These are phyloP conservation scores for Ganoderma boninense DNA, from an alignment of 1,284 basidiomycete genomes.

Conservation along the genomic window DNA sequence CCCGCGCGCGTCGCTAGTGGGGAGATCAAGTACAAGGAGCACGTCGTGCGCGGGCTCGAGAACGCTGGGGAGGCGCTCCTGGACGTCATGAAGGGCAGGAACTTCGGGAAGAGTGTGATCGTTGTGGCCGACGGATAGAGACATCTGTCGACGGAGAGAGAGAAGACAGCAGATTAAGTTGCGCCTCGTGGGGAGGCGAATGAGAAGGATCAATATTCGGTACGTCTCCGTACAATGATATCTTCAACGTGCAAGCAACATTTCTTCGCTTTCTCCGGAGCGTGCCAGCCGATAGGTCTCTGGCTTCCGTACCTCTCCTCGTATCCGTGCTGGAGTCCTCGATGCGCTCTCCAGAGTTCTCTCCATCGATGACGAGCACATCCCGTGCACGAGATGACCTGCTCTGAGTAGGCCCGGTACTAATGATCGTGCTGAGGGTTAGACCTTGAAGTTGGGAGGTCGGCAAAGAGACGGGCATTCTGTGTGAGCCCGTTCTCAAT, in stretches of 20 bases:
- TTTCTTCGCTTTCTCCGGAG: not conserved
- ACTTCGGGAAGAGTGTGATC: conserved; percentile 65
- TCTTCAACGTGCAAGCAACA: not conserved
- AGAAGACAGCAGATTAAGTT: not conserved
- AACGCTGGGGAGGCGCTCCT: conserved; percentile 58
- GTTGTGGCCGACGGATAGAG: conserved; percentile 51
- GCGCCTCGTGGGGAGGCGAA: not conserved
- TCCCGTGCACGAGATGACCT: not conserved
- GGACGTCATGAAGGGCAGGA: conserved; percentile 62
- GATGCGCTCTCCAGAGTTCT: not conserved
- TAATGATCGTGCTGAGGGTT: not conserved
- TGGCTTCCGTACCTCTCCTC: not conserved
- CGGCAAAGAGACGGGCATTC: not conserved
- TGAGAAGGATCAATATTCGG: too few species aligned
- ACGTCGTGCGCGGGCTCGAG: conserved; percentile 59
- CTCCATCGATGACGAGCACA: not conserved
- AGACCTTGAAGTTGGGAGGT: too few species aligned
- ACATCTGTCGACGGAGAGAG: too few species aligned
- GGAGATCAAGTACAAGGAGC: conserved; percentile 67
- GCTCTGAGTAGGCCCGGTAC: not conserved
- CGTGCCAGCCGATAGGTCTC: not conserved
- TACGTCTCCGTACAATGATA: too few species aligned
- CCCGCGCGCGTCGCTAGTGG: conserved; percentile 59
- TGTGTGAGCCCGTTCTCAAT: not conserved
- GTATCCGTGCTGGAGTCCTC: not conserved